A percentile compares a stretch with the other conserved stretches of the same genome.
Evolutionary conservation across 1,284 basidiomycete genomes (phyloP).

Genomic region (Sphaerobolus stellatus): DNA sequence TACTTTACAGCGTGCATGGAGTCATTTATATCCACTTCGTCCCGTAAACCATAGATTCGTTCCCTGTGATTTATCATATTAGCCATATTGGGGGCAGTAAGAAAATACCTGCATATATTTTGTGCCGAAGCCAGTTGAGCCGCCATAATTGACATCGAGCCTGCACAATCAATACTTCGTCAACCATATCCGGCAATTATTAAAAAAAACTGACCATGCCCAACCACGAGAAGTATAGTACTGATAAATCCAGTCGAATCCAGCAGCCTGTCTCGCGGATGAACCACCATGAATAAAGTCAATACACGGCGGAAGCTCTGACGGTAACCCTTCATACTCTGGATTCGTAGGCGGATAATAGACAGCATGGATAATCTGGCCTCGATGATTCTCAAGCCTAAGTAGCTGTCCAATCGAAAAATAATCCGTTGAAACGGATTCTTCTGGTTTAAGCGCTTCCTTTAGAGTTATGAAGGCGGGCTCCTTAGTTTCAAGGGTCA

Average conservation of each 20-base stretch:
- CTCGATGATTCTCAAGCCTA: too few species aligned
- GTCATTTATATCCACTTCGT: slow-evolving; percentile 64
- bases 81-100: not conserved
- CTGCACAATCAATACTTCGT: not conserved
- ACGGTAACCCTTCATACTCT: slow-evolving; percentile 22
- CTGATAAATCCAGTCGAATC: slow-evolving; percentile 29
- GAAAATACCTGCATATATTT: too few species aligned
- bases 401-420: too few species aligned
- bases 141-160: slow-evolving; percentile 17
- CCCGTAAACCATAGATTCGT: slow-evolving; percentile 63
- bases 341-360: slow-evolving; percentile 36
- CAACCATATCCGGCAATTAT: not conserved
- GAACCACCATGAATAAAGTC: slow-evolving; percentile 40
- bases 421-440: too few species aligned
- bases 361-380: slow-evolving; percentile 34
- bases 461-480: too few species aligned
- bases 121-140: slow-evolving; percentile 16
- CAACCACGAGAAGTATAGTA: slow-evolving; percentile 36
- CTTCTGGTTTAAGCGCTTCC: too few species aligned
- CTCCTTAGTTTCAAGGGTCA: too few species aligned
- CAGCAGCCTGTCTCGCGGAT: slow-evolving; percentile 23
- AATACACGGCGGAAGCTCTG: slow-evolving; percentile 36
- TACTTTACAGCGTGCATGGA: slow-evolving; percentile 51
- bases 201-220: slow-evolving; percentile 19
- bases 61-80: slow-evolving; percentile 36